A percentile compares a stretch with the other conserved stretches of the same genome.
Conservation (phyloP, 495 filamentous ascomycete genomes). For the Elaphomyces granulatus region DNA sequence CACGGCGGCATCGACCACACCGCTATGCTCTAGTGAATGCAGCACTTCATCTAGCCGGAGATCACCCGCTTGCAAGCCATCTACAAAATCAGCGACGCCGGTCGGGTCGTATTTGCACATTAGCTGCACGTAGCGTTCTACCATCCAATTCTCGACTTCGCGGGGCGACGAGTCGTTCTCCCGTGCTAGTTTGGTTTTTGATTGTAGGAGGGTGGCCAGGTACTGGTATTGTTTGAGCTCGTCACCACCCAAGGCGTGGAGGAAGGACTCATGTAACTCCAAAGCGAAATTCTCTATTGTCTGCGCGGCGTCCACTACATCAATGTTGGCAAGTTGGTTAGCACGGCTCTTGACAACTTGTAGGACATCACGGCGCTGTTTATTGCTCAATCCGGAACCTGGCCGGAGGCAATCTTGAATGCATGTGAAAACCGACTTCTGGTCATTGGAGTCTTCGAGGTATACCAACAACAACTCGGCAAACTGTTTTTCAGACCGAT, state of each 20-base stretch:
- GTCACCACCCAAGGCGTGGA: constrained; percentile 49
- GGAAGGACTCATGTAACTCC: constrained; percentile 53
- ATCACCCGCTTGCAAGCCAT: constrained; percentile 61
- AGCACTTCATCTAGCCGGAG: constrained; percentile 69
- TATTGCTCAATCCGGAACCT: constrained; percentile 52
- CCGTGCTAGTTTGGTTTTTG: constrained; percentile 29
- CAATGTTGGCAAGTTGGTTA: constrained; percentile 50
- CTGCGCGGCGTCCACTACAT: constrained; percentile 52
- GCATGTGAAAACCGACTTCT: constrained; percentile 57
- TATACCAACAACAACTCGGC: constrained; percentile 64
- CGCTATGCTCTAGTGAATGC: constrained; percentile 74
- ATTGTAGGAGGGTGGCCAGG: constrained; percentile 64
- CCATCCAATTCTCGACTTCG: constrained; percentile 35
- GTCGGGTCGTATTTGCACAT: constrained; percentile 72
- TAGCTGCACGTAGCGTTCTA: constrained; percentile 77
- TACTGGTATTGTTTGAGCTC: constrained; percentile 60
- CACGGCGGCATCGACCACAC: constrained; percentile 85
- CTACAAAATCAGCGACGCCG: constrained; percentile 78
- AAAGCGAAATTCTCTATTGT: constrained; percentile 53
- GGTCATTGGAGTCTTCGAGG: constrained; percentile 72
- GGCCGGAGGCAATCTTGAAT: constrained; percentile 67
- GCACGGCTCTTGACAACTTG: constrained; percentile 56
- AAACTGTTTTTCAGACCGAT: constrained; percentile 67
- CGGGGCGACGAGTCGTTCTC: constrained; percentile 20
- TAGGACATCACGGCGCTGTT: constrained; percentile 62